Evolutionary conservation across 225 moss, liverwort and hornwort species (phyloP).

Genomic region (Takakia lepidozioides): DNA sequence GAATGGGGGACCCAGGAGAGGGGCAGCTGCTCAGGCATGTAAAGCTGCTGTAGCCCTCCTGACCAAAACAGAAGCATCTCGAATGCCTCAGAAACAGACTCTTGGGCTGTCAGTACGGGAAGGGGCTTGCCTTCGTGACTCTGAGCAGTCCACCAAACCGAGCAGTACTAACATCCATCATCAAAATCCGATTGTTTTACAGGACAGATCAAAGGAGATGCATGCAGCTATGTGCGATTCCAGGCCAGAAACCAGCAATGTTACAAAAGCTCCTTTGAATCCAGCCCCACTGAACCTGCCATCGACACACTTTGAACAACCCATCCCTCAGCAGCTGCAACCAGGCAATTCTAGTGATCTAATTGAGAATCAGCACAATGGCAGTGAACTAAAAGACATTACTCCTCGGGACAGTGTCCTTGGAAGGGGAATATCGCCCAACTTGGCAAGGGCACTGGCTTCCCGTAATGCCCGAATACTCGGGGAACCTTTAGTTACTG

Average conservation of each 20-base stretch:
- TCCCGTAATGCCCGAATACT: background rate
- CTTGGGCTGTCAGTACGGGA: conserved; percentile 1
- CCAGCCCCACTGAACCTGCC: background rate
- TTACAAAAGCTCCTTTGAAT: no score
- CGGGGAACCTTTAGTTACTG: background rate
- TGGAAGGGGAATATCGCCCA: background rate
- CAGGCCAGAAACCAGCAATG: background rate
- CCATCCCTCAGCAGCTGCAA: background rate
- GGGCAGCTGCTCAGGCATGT: conserved; percentile 17
- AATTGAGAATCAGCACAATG: background rate
- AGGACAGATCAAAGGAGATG: background rate
- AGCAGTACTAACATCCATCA: background rate
- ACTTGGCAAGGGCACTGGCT: background rate
- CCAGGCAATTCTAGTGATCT: background rate
- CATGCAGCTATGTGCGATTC: background rate
- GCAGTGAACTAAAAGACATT: background rate
- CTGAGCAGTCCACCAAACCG: background rate
- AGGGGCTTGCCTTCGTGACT: background rate
- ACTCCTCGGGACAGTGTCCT: background rate
- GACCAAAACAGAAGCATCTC: background rate
- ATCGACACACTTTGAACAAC: background rate
- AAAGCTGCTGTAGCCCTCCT: conserved; percentile 11
- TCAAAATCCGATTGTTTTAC: no score
- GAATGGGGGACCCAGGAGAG: conserved; percentile 10
- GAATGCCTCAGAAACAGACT: background rate